A percentile compares a stretch with the other conserved stretches of the same genome.
Evolutionary conservation across 768 basidiomycete species (phyloP).

Genomic region (Lactarius pseudohatsudake): DNA sequence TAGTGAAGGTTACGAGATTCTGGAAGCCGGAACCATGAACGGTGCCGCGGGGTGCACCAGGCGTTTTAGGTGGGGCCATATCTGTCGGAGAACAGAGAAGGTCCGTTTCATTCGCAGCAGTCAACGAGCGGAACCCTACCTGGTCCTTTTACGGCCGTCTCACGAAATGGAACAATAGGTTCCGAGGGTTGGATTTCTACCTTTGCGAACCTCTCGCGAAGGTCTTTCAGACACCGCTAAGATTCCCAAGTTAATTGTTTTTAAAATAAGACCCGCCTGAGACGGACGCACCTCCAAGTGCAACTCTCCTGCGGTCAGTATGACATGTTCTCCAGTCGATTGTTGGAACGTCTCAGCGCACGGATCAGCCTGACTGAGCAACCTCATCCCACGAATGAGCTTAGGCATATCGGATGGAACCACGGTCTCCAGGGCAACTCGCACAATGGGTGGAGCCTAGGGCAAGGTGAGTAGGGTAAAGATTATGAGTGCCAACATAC

Average conservation of each 20-base stretch:
- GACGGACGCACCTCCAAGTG: constrained; percentile 76
- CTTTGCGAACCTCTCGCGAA: constrained; percentile 92
- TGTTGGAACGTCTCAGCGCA: constrained; percentile 98
- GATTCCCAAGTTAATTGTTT: background rate
- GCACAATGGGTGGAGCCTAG: constrained; percentile 86
- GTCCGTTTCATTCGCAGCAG: background rate
- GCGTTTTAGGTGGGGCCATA: constrained; percentile 81
- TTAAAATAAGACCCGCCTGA: background rate
- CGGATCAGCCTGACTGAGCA: constrained; percentile 93
- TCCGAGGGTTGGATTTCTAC: constrained; percentile 92
- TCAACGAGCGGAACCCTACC: constrained; percentile 44
- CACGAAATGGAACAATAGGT: constrained; percentile 96
- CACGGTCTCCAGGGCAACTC: constrained; percentile 89
- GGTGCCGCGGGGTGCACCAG: constrained; percentile 72
- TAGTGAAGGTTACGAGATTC: constrained; percentile 73
- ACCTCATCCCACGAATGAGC: constrained; percentile 79
- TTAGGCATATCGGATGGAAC: constrained; percentile 86
- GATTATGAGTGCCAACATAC: constrained; percentile 41
- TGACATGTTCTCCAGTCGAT: constrained; percentile 95
- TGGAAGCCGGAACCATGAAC: constrained; percentile 67
- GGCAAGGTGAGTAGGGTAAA: constrained; percentile 2
- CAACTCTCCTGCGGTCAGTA: constrained; percentile 91
- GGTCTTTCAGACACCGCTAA: constrained; percentile 92
- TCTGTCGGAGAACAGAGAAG: constrained; percentile 47
- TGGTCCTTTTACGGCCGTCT: constrained; percentile 80